phyloP scores from a whole-genome alignment of 1,139 yeast species.

The Pichia sp. region DNA sequence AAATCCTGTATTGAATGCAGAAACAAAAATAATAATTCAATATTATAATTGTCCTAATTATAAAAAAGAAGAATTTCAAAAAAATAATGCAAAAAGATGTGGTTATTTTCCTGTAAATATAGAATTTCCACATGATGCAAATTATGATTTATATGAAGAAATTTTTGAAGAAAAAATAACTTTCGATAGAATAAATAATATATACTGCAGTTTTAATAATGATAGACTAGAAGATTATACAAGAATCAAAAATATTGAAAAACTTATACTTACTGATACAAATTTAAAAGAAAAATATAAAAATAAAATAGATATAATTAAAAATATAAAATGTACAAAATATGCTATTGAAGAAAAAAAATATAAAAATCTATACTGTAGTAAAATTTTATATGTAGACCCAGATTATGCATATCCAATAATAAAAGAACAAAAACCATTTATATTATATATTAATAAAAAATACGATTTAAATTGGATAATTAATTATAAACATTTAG shows the following conservation, averaged over 20 bases:
- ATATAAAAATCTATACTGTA: too few species aligned
- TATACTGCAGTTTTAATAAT: too few species aligned
- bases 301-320: not conserved
- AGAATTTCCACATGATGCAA: not conserved
- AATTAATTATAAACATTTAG: not conserved
- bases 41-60: not conserved
- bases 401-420: not conserved
- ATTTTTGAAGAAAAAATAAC: not conserved
- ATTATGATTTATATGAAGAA: too few species aligned
- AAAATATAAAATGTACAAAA: not conserved
- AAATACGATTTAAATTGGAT: not conserved
- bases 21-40: not conserved
- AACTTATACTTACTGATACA: not conserved
- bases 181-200: too few species aligned
- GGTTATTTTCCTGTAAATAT: not conserved
- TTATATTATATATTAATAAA: too few species aligned
- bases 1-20: not conserved
- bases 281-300: not conserved
- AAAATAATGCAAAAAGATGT: too few species aligned
- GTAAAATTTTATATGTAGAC: not conserved
- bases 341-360: not conserved
- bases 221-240: not conserved
- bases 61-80: too few species aligned
- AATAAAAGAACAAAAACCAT: not conserved
- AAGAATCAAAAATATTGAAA: not conserved